phyloP scores from a whole-genome alignment of 2,329 filamentous ascomycete genomes.

The Curvularia sp. region DNA sequence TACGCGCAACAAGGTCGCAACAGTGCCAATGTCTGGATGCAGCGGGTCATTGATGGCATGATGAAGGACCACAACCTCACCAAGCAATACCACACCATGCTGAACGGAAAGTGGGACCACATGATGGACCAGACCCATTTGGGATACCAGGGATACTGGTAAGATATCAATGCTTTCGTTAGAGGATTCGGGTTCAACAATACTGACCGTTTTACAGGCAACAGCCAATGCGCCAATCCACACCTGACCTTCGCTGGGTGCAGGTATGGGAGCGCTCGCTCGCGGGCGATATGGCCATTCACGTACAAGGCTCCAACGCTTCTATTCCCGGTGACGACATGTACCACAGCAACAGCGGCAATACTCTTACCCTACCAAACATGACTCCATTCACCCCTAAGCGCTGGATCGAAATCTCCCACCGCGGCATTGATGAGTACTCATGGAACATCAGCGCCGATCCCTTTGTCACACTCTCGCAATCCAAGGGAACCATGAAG shows the following conservation, averaged over 20 bases:
- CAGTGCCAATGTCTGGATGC: conserved; percentile 49
- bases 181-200: background rate
- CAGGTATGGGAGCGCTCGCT: conserved; percentile 65
- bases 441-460: conserved; percentile 48
- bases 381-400: conserved; percentile 46
- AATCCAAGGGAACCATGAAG: conserved; percentile 40
- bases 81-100: conserved; percentile 43
- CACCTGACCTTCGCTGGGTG: conserved; percentile 67
- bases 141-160: conserved; percentile 52
- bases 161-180: conserved; percentile 31
- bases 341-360: conserved; percentile 61
- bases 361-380: conserved; percentile 38
- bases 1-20: conserved; percentile 49
- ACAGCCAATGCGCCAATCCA: conserved; percentile 73
- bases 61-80: conserved; percentile 48
- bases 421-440: conserved; percentile 41
- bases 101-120: conserved; percentile 51
- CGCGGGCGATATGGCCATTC: conserved; percentile 68
- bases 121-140: conserved; percentile 53
- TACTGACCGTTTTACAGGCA: conserved; percentile 57
- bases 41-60: conserved; percentile 48
- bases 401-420: conserved; percentile 50
- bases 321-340: conserved; percentile 71
- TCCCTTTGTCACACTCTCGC: conserved; percentile 48
- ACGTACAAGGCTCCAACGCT: conserved; percentile 70